Evolutionary conservation across 176 grass and related monocot genomes (phyloP).

Genomic region (Pharus latifolius): DNA sequence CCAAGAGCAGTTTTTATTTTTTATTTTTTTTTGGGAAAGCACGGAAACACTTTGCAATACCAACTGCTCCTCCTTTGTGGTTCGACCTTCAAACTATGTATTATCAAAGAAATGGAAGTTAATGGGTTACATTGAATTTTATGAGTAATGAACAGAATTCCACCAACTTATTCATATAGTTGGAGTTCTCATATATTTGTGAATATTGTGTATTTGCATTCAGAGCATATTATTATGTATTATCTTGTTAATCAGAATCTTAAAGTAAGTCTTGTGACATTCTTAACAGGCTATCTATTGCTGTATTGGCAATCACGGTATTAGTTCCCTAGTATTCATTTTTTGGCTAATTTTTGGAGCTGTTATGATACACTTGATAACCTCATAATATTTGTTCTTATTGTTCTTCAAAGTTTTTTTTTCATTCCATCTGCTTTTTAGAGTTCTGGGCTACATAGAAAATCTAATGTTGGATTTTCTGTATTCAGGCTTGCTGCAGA

Average conservation of each 20-base stretch:
- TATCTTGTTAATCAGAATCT: not conserved
- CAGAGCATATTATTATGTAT: not conserved
- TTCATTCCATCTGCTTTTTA: not conserved
- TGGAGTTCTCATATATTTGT: not conserved
- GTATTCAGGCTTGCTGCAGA: constrained; percentile 71
- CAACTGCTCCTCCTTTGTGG: not conserved
- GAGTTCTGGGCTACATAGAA: not conserved
- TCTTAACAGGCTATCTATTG: not conserved
- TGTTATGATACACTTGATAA: not conserved
- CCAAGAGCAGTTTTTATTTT: not conserved
- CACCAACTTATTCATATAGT: not conserved
- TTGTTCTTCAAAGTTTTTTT: not conserved
- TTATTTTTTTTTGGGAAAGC: not conserved
- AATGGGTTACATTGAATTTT: not conserved
- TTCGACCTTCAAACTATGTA: too few species aligned
- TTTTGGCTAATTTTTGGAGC: not conserved
- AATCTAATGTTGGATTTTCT: constrained; percentile 18
- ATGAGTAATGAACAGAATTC: not conserved
- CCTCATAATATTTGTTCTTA: not conserved
- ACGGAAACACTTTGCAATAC: not conserved
- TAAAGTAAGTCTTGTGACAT: not conserved
- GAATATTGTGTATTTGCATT: not conserved
- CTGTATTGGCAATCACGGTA: too few species aligned
- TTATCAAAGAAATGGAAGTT: too few species aligned
- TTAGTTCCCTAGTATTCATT: not conserved